Conservation (phyloP, 306 rosid species). For the Luffa aegyptiaca region DNA sequence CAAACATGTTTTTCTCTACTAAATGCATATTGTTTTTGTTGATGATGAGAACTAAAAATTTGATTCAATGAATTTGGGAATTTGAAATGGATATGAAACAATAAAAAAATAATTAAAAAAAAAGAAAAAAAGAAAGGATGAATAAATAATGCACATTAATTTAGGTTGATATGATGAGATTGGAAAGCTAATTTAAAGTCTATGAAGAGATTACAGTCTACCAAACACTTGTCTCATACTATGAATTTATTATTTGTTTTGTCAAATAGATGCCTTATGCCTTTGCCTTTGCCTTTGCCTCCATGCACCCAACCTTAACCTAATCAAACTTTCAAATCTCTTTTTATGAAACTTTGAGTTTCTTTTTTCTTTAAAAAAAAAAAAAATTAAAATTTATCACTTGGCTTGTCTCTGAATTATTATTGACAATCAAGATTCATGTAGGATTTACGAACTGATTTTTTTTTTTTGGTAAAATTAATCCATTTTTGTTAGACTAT, state of each 20-base stretch:
- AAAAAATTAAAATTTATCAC: neutral
- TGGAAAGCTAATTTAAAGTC: neutral
- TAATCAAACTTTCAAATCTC: neutral
- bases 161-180: neutral
- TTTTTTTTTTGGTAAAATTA: neutral
- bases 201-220: neutral
- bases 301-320: conserved; percentile 8
- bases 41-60: neutral
- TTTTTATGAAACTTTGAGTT: neutral
- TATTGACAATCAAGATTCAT: neutral
- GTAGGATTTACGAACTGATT: neutral
- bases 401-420: neutral
- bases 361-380: neutral
- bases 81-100: neutral
- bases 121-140: neutral
- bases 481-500: neutral
- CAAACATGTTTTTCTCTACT: neutral
- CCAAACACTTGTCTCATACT: conserved; percentile 8
- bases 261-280: neutral
- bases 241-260: neutral
- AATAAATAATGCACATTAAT: neutral
- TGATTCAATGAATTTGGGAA: neutral
- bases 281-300: neutral
- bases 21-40: neutral
- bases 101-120: no score